phyloP scores from a whole-genome alignment of 2,329 filamentous ascomycete genomes.

The Diaporthe longicolla region DNA sequence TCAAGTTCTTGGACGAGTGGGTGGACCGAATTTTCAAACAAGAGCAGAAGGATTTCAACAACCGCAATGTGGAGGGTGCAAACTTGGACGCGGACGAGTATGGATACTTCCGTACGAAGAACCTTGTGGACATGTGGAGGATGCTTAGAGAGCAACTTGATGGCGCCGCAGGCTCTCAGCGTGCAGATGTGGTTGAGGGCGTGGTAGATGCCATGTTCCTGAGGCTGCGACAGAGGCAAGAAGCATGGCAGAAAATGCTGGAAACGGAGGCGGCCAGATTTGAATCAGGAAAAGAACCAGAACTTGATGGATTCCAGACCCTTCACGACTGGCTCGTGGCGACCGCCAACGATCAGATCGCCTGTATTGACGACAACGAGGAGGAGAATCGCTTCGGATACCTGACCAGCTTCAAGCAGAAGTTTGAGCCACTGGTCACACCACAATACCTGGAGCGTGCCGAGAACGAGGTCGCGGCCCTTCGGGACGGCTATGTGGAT shows the following conservation, averaged over 20 bases:
- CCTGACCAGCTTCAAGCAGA: conserved; percentile 86
- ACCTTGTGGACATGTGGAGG: conserved; percentile 94
- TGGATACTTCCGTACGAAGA: conserved; percentile 92
- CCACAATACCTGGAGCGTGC: conserved; percentile 84
- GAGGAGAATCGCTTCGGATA: conserved; percentile 83
- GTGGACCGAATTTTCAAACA: conserved; percentile 91
- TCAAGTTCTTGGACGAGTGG: conserved; percentile 96
- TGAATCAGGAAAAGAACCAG: conserved; percentile 67
- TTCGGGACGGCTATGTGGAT: conserved; percentile 95
- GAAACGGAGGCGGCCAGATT: conserved; percentile 87
- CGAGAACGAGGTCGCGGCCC: conserved; percentile 77
- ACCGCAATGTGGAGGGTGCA: conserved; percentile 79
- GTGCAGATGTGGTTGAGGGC: conserved; percentile 92
- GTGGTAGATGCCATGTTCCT: conserved; percentile 97
- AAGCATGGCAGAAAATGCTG: conserved; percentile 88
- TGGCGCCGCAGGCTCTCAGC: conserved; percentile 86
- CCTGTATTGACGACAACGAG: conserved; percentile 94
- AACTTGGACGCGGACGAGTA: conserved; percentile 90
- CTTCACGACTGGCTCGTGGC: conserved; percentile 97
- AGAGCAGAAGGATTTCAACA: conserved; percentile 85
- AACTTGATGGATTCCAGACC: conserved; percentile 79
- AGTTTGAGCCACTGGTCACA: conserved; percentile 85
- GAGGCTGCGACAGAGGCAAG: conserved; percentile 85
- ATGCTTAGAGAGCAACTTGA: conserved; percentile 96
- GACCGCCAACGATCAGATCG: conserved; percentile 98